Evolutionary conservation across 331 rosid species (phyloP), one percentile per base, ranked within the genome.

Genomic region (Arachis monticola): DNA sequence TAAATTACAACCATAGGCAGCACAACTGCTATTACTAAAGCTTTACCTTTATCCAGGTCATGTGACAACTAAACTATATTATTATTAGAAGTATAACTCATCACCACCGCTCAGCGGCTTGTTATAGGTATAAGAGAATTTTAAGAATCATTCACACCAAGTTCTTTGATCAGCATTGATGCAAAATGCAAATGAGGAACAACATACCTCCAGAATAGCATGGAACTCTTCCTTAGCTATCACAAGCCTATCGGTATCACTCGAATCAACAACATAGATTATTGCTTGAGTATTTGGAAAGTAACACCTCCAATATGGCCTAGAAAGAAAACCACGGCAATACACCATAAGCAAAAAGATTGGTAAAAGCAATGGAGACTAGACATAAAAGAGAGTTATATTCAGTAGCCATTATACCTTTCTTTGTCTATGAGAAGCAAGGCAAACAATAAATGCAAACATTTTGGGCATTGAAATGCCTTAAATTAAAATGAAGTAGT

Each of bases 281-380:
- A 95, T 95, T 76, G 99, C 99, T 84, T 95, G 99, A 46, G 99
- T 95, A 77, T 95, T 95, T 72, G 99, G 99, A 81, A 95, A 95
- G 79, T 95, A 95, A 87, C 99, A 95, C 83, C 99, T 95, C 99
- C 99, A 95, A 73, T 95, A 95, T 60, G 99, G 99, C 87, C 99
- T 95, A 82, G 53, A 75, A 64, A 63, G 12, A 58, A 74, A 69
- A 46, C 17, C 60, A 85, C 53, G 41, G 68, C 8, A 84, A 66
- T 41, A 31, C 62, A 63, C 52, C 45, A 69, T 35, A 64, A 45
- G 13, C 59, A 51, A 13, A 22, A 58, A 51, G 17, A 14, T 59
- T 52, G 4, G 69, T 69, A 77, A 52, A 64, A 62, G 52, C 10
- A 30, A 72, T 62, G 31, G 61, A 52, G 70, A 76, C 40, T 57